A percentile compares a stretch with the other conserved stretches of the same genome.
Evolutionary conservation across 2,329 filamentous ascomycete genomes (phyloP).

Genomic region (Dryadomyces quercivorus): DNA sequence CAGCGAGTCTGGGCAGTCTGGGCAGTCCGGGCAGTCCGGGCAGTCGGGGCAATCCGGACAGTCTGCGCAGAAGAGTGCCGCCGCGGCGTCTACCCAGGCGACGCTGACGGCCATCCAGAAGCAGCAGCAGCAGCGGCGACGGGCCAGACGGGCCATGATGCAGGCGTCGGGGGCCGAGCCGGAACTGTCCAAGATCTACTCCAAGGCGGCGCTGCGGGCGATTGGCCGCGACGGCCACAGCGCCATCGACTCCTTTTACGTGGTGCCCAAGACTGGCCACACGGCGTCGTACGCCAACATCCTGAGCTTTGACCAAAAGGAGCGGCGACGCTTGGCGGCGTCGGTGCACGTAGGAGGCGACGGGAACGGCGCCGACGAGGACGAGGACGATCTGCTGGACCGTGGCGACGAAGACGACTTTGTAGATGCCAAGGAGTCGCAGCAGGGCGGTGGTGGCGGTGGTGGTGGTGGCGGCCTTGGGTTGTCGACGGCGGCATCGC

Average conservation of each 20-base stretch:
- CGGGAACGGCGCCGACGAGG: background rate
- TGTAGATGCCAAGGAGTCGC: conserved; percentile 66
- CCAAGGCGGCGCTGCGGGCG: conserved; percentile 69
- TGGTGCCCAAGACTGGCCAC: conserved; percentile 83
- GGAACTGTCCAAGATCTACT: conserved; percentile 75
- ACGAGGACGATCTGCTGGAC: conserved; percentile 24
- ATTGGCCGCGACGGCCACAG: conserved; percentile 54
- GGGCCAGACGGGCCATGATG: conserved; percentile 8
- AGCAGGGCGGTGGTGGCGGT: conserved; percentile 22
- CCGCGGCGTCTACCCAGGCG: conserved; percentile 14
- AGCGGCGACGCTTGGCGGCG: conserved; percentile 46
- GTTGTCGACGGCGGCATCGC: conserved; percentile 6
- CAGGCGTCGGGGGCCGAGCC: conserved; percentile 39
- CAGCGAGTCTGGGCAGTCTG: background rate
- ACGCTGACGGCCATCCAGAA: background rate
- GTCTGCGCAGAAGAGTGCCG: background rate
- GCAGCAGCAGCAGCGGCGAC: conserved; percentile 20
- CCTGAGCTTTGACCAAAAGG: conserved; percentile 56
- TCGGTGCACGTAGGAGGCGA: conserved; percentile 22
- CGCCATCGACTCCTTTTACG: conserved; percentile 73
- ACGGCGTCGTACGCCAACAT: conserved; percentile 92
- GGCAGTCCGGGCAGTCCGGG: no score
- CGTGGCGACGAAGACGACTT: conserved; percentile 76
- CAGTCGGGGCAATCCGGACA: no score
- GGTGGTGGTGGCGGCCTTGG: no score